Conservation (phyloP, 257 asterid species). For the Solanum bulbocastanum region DNA sequence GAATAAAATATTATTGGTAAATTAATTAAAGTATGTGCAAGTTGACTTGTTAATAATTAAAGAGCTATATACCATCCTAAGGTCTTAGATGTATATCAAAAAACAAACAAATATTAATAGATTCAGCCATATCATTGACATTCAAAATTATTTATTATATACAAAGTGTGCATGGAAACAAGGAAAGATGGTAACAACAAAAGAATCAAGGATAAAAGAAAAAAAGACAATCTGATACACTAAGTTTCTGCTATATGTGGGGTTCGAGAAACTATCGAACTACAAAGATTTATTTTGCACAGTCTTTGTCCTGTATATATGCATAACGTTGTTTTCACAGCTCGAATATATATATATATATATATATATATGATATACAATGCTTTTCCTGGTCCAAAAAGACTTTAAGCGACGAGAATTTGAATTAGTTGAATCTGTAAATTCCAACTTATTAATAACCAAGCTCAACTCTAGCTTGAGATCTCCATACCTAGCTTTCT, state of each 20-base stretch:
- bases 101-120: background rate
- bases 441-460: conserved; percentile 10
- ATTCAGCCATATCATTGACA: no score
- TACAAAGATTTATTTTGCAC: no score
- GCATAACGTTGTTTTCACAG: background rate
- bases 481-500: conserved; percentile 82
- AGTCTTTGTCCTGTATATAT: no score
- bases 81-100: background rate
- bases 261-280: no score
- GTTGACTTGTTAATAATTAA: background rate
- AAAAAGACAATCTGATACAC: background rate
- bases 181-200: background rate
- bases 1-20: no score
- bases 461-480: conserved; percentile 25
- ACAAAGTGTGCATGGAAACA: background rate
- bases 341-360: background rate
- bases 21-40: background rate
- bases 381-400: no score
- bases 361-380: background rate
- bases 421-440: background rate
- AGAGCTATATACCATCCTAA: background rate
- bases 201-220: background rate
- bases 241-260: no score
- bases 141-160: background rate
- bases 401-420: background rate